phyloP scores from a whole-genome alignment of 306 rosid species.

The Pueraria montana region DNA sequence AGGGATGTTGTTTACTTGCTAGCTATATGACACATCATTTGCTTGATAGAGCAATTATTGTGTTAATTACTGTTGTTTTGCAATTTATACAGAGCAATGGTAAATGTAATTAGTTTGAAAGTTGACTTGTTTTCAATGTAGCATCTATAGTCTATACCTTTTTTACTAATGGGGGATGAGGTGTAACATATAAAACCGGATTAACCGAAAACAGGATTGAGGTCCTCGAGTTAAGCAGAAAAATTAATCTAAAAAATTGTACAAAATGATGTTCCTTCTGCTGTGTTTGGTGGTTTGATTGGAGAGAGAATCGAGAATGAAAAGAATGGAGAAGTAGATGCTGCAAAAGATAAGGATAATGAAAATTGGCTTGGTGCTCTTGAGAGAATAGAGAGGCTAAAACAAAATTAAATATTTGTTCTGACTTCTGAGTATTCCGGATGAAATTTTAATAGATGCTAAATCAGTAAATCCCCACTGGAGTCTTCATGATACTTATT shows the following conservation, averaged over 20 bases:
- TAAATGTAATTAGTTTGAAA: too few relatives aligned
- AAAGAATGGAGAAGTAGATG: conserved; percentile 52
- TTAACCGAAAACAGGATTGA: too few relatives aligned
- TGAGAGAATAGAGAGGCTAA: conserved; percentile 84
- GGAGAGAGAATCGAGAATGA: conserved; percentile 71
- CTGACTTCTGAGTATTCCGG: background rate
- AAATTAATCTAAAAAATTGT: conserved; percentile 52
- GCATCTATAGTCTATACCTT: too few relatives aligned
- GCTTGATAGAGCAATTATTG: too few relatives aligned
- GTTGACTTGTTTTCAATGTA: too few relatives aligned
- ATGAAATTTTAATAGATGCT: conserved; percentile 24
- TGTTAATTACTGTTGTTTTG: too few relatives aligned
- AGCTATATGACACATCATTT: too few relatives aligned
- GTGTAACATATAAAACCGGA: too few relatives aligned
- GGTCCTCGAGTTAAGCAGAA: too few relatives aligned
- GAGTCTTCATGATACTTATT: conserved; percentile 2
- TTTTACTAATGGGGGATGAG: too few relatives aligned
- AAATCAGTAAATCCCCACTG: background rate
- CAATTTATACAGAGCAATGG: too few relatives aligned
- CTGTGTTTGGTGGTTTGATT: conserved; percentile 87
- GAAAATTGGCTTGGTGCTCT: conserved; percentile 86
- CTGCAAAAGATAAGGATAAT: conserved; percentile 53
- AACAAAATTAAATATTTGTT: conserved; percentile 44
- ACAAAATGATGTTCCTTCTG: conserved; percentile 87
- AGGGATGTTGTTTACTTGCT: too few relatives aligned